Base-by-base conservation (phyloP, 1,284 basidiomycete species). In the Ganoderma sinense region DNA sequence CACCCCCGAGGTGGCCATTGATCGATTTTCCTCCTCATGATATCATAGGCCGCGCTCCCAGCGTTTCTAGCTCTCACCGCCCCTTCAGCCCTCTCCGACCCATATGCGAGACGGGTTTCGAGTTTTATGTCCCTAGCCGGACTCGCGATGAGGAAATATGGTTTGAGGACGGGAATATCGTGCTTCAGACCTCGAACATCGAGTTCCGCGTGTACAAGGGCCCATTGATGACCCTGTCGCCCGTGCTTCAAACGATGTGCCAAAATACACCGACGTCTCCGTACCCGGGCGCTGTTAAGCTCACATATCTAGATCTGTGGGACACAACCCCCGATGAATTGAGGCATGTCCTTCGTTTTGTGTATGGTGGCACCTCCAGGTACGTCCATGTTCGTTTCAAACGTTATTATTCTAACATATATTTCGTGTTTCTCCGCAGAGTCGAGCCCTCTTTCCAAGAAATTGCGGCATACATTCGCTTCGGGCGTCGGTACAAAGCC, bases 141-240 rank as follows among this genome's bases (percentile, higher is more conserved):
- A n/a, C n/a, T n/a, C n/a, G n/a, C n/a, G 70, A 71, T 41, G 16
- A 33, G 0, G 70, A 71, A 11, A 51, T 71, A 2, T 71, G 70
- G 70, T 71, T 66, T 31, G 67, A 69, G 10, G 71, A 71, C 59
- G 68, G 71, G 4, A 67, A 67, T 16, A 16, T 71, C 31, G 29
- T 60, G 8, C 63, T 71, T 3, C 29, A 45, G 8, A 59, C 71
- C 8, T 58, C 31, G 11, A 45, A 62, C 20, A 36, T 67, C 2
- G 60, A 67, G 23, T 71, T 71, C 64, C 67, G 69, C 16, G 64
- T 75, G 59, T 73, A 75, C 66, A 51, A 67, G 1, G 70, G 73
- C 0, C 68, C 29, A 33, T 56, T 56, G 53, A 14, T 56, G 18
- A 14, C 29, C 2, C 29, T 31, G 16, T 56, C 53, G 18, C 53